Conservation (phyloP, 1,139 yeast genomes). For the Sugiyamaella neomexicana region DNA sequence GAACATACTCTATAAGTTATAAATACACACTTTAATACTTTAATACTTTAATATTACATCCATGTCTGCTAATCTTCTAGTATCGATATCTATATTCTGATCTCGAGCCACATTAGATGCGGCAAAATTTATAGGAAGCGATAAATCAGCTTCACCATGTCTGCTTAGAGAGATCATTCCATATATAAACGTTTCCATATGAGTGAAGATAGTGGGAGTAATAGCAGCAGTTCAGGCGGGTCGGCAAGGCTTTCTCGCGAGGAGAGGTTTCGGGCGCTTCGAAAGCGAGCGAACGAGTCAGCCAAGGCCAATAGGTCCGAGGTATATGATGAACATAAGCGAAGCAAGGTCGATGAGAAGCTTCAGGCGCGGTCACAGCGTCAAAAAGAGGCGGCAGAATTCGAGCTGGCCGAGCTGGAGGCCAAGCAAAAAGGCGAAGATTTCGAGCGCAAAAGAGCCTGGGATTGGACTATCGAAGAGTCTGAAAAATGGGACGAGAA, state of each 20-base stretch:
- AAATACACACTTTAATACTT: too few species aligned
- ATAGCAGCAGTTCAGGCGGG: background rate
- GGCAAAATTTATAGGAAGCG: too few species aligned
- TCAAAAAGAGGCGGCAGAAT: conserved; percentile 40
- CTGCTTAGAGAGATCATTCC: background rate
- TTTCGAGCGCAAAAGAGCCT: conserved; percentile 47
- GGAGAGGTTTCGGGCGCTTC: conserved; percentile 27
- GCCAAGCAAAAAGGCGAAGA: conserved; percentile 45
- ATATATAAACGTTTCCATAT: background rate
- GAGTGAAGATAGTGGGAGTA: background rate
- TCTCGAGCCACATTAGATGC: too few species aligned
- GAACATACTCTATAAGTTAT: too few species aligned
- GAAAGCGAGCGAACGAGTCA: conserved; percentile 34
- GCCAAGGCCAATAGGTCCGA: conserved; percentile 45
- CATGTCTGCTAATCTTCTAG: too few species aligned
- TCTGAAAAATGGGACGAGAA: conserved; percentile 64
- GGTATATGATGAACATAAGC: conserved; percentile 44
- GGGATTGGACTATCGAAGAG: conserved; percentile 69
- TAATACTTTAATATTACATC: too few species aligned
- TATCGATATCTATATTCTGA: too few species aligned
- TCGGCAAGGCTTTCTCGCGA: background rate
- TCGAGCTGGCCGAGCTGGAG: conserved; percentile 46
- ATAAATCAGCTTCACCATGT: too few species aligned
- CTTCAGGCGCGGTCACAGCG: conserved; percentile 39
- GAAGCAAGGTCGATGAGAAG: conserved; percentile 39